Base-by-base conservation (phyloP, 192 early-diverging fungal genomes). In the Mortierella antarctica region DNA sequence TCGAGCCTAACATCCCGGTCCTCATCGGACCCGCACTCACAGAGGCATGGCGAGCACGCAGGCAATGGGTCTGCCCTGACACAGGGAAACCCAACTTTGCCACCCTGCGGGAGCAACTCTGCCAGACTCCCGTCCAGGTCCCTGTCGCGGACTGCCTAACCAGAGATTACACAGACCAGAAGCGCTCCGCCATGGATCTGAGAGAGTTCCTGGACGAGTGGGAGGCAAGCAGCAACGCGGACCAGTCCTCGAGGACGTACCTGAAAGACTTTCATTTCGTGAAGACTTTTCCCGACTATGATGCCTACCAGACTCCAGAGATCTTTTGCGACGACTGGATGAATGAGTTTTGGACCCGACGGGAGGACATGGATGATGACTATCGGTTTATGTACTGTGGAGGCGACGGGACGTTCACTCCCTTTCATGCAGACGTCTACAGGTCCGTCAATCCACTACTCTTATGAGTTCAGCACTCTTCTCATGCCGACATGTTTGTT, bases 401-500 rank as follows among this genome's bases (percentile, higher is more conserved):
- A 39, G 90, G 91, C 14, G 70, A 90, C 53, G 86, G 86, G 21
- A 92, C 91, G 0, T 92, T 92, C 83, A 92, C 92, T 40, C 91
- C 92, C 10, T 89, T 94, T 58, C 92, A 94, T 73, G 87, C 88
- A 20, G 92, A 94, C 74, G 92, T 94, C n/a, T 93, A 86, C 57
- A 83, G 90, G 82, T 84, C 31, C 15, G n/a, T 54, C n/a, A 14
- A 21, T 9, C 46, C 41, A 89, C 88, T 82, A 91, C 88, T 23
- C 88, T 88, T 21, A 15, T 60, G 8, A 4, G 5, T 60, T 18
- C n/a, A n/a, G n/a, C n/a, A n/a, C n/a, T n/a, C n/a, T n/a, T n/a
- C n/a, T n/a, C 42, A 44, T 60, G 13, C 6, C 21, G 15, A 17
- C 17, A n/a, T n/a, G n/a, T 60, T 60, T 14, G 31, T 6, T 60